Evolutionary conservation across 257 asterid species (phyloP), one percentile per base, ranked within the genome.

Genomic region (Solanum neorickii): DNA sequence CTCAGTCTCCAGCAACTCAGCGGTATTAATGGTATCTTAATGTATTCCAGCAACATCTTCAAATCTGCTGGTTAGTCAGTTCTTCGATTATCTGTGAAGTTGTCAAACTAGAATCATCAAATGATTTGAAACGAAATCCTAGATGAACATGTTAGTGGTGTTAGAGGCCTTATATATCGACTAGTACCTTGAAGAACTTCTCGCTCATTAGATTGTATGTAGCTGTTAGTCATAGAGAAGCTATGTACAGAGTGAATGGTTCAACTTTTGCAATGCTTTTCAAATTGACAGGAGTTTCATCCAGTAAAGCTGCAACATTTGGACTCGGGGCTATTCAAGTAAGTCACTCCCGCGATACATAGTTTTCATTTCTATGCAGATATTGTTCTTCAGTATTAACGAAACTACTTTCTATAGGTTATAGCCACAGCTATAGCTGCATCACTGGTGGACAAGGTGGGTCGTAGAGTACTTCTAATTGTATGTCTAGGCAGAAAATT

Each of bases 1-100:
- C 94, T 96, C 69, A 86, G 93, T 90, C 94, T 96, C 88, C 99
- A 96, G 91, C 98, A 96, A 90, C 93, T 94, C 83, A 92, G 94
- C 80, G 99, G 99, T 31, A 93, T 94, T 83, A 96, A 96, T 76
- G 98, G 99, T 27, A 93, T 95, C 83, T 91, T 96, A 49, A 94
- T 95, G 87, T 95, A 96, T 89, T 96, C 98, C 86, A 96, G 98
- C 87, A 94, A 93, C 92, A 95, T 96, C 88, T 95, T 94, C 86
- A 90, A 86, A 70, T 90, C 98, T 74, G 98, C 98, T 33, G 97
- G 99, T 93, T 33, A 87, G 92, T 86, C 10, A 44, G 37, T 78
- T 78, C 7, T 23, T 72, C 2, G 25, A 9, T 18, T 12, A 74
- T 74, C 49, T 74, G 49, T 37, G 49, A 37, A 20, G 82, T 21